phyloP scores from a whole-genome alignment of 2,329 filamentous ascomycete genomes.

The Dothistroma pini region DNA sequence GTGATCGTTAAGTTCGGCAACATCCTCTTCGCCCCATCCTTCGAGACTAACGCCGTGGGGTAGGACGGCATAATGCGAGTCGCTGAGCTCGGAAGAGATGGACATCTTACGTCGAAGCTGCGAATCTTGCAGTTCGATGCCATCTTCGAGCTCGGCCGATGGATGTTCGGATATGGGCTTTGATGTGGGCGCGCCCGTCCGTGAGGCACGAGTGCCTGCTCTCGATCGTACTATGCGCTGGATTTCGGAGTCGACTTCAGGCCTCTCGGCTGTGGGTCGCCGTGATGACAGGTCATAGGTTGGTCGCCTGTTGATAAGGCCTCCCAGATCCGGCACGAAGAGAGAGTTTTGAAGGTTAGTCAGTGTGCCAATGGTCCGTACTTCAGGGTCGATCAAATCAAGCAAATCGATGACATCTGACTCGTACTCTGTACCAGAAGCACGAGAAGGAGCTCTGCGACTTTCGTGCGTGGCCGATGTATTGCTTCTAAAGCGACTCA shows the following conservation, averaged over 20 bases:
- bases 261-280: constrained; percentile 34
- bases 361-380: constrained; percentile 75
- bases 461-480: constrained; percentile 13
- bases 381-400: constrained; percentile 73
- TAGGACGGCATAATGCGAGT: constrained; percentile 73
- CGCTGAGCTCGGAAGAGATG: constrained; percentile 64
- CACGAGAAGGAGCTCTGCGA: constrained; percentile 10
- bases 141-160: constrained; percentile 2
- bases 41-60: constrained; percentile 69
- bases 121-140: constrained; percentile 24
- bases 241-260: constrained; percentile 13
- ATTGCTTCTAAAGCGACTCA: constrained; percentile 18
- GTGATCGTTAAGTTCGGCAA: constrained; percentile 75
- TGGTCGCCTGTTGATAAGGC: constrained; percentile 69
- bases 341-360: constrained; percentile 90
- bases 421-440: constrained; percentile 50
- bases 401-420: constrained; percentile 63
- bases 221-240: constrained; percentile 19
- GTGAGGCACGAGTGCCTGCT: constrained; percentile 21
- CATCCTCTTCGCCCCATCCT: constrained; percentile 71
- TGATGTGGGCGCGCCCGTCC: constrained; percentile 6
- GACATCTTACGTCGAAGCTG: constrained; percentile 40
- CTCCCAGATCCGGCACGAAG: constrained; percentile 77
- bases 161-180: constrained; percentile 15
- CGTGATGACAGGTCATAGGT: constrained; percentile 67